Evolutionary conservation across 768 basidiomycete species (phyloP).

Genomic region (Mycena metata): DNA sequence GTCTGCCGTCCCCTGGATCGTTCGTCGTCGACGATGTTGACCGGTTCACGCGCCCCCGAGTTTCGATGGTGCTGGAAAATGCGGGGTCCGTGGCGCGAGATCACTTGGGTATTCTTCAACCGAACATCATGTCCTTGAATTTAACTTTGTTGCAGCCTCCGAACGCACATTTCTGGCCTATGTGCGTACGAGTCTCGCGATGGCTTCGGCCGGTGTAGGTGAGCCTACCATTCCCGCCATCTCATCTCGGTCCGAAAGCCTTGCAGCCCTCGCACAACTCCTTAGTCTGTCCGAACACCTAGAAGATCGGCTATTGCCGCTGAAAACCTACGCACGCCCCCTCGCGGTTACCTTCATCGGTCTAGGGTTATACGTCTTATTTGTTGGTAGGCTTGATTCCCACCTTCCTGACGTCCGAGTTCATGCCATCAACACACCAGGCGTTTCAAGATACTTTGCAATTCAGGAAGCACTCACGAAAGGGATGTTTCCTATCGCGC

Average conservation of each 20-base stretch:
- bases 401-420: background rate
- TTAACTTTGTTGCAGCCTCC: conserved; percentile 39
- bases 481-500: conserved; percentile 57
- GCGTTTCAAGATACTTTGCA: conserved; percentile 41
- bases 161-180: conserved; percentile 63
- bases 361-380: conserved; percentile 19
- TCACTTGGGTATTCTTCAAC: conserved; percentile 45
- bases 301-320: background rate
- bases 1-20: too few relatives aligned
- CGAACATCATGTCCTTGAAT: too few relatives aligned
- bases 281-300: background rate
- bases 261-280: conserved; percentile 25
- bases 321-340: conserved; percentile 12
- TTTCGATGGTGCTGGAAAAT: conserved; percentile 54
- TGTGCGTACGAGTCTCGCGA: conserved; percentile 57
- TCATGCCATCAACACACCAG: conserved; percentile 14
- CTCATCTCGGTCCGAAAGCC: background rate
- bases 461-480: conserved; percentile 52
- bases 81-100: conserved; percentile 60
- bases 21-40: too few relatives aligned
- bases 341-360: conserved; percentile 9
- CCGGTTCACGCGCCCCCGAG: too few relatives aligned
- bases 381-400: conserved; percentile 4
- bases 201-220: conserved; percentile 58
- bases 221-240: background rate